phyloP scores from a whole-genome alignment of 768 basidiomycete genomes.

The Leucocoprinus sp. region DNA sequence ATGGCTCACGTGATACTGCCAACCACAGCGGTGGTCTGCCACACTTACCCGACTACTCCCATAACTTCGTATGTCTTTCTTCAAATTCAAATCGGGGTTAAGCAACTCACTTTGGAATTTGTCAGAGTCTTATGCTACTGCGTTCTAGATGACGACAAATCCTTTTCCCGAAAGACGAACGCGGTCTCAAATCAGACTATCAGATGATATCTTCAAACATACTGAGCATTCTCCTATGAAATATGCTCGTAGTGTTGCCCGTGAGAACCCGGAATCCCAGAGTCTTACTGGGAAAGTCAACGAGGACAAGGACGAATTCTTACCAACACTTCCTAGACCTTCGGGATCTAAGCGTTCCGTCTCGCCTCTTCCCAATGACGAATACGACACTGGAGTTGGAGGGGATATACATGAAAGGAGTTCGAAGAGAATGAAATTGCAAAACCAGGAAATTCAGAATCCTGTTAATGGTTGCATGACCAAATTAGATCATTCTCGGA shows the following conservation, averaged over 20 bases:
- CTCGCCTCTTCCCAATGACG: constrained; percentile 27
- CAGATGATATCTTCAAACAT: constrained; percentile 38
- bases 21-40: constrained; percentile 4
- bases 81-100: not conserved
- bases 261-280: constrained; percentile 20
- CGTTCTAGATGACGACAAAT: constrained; percentile 2
- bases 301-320: constrained; percentile 39
- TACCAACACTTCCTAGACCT: constrained; percentile 30
- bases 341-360: constrained; percentile 29
- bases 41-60: not conserved
- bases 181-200: constrained; percentile 43
- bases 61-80: not conserved
- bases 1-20: constrained; percentile 4
- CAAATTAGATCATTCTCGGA: constrained; percentile 23
- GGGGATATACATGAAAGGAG: constrained; percentile 20
- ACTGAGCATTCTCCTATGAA: constrained; percentile 46
- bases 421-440: constrained; percentile 27
- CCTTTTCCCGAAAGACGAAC: constrained; percentile 19
- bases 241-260: constrained; percentile 31
- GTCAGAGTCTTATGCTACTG: not conserved
- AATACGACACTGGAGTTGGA: constrained; percentile 21
- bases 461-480: not conserved
- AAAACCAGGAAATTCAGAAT: constrained; percentile 13
- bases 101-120: not conserved
- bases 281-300: constrained; percentile 15